These are phyloP conservation scores for Erythrophleum fordii DNA, from an alignment of 306 rosid genomes.

Conservation along the genomic window DNA sequence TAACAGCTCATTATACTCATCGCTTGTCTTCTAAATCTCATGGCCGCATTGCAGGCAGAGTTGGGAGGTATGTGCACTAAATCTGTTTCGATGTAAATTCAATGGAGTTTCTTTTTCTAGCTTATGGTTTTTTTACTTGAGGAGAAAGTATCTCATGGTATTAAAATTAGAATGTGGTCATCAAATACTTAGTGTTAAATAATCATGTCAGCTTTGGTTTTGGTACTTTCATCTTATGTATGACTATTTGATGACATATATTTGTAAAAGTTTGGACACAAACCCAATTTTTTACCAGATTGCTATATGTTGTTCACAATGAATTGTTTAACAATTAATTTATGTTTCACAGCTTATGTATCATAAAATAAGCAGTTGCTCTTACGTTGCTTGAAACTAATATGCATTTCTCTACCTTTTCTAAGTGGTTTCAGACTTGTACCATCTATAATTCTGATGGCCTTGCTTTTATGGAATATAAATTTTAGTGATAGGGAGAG, in stretches of 20 bases:
- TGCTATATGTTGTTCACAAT: not conserved
- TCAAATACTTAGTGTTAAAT: not conserved
- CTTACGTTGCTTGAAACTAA: constrained; percentile 9
- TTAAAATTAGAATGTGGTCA: constrained; percentile 10
- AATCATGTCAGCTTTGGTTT: not conserved
- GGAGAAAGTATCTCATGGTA: constrained; percentile 8
- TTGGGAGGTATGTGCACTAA: constrained; percentile 76
- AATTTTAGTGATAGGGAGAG: constrained; percentile 7
- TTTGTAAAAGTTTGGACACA: not conserved
- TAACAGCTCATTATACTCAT: constrained; percentile 72
- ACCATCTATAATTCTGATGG: not conserved
- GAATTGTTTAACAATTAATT: not conserved
- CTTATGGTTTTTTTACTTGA: constrained; percentile 15
- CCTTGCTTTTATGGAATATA: not conserved
- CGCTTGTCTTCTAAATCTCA: constrained; percentile 85
- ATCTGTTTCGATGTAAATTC: constrained; percentile 31
- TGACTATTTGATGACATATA: not conserved
- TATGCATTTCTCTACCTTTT: not conserved
- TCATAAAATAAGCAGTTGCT: not conserved
- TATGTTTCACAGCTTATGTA: not conserved
- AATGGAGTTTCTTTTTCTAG: constrained; percentile 8
- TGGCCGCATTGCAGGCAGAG: constrained; percentile 78
- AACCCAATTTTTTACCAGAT: not conserved
- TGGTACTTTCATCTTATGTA: not conserved
- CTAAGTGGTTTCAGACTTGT: not conserved